Base-by-base conservation (phyloP, 2,329 filamentous ascomycete genomes). In the Penicillium sp. region DNA sequence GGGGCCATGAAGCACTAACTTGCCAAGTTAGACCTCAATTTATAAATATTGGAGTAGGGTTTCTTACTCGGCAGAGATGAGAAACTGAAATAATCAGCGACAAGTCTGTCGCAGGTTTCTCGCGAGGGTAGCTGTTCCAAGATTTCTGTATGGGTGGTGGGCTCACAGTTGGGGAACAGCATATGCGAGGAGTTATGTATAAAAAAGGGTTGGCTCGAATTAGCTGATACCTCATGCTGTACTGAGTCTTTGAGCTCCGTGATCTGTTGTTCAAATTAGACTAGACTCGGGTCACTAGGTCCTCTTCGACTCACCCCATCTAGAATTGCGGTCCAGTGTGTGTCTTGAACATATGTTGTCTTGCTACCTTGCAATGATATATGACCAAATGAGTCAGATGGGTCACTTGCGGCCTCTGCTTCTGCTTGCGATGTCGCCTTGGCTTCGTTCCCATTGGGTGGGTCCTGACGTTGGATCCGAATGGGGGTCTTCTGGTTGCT, bases 401-500 rank as follows among this genome's bases (percentile, higher is more conserved):
- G 54, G 26, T 55, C 57, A 31, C 22, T 53, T 22, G 14, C 29
- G 44, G 39, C 77, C 31, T 56, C 45, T n/a, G 11, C 14, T 27
- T 43, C 49, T 3, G 7, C 31, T 27, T 22, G n/a, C 21, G 13
- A 16, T n/a, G 39, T 26, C 13, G 13, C 33, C 14, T 42, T 39
- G 42, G 13, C n/a, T 7, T 16, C 45, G 11, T 21, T 45, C 37
- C 43, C 27, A 11, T 22, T 21, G n/a, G 21, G 21, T 46, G 39
- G 31, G 10, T 26, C 21, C 11, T 29, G 26, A 21, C 11, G 33
- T 27, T 46, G 42, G 10, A n/a, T n/a, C 76, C 55, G 78, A 74
- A 31, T 78, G 79, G 54, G 78, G 76, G 16, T 76, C 74, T 19
- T 76, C 74, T 27, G 78, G 78, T 54, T 77, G 74, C 72, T 13